Evolutionary conservation across 169 alveolate genomes (phyloP).

Genomic region (Besnoitia besnoiti): DNA sequence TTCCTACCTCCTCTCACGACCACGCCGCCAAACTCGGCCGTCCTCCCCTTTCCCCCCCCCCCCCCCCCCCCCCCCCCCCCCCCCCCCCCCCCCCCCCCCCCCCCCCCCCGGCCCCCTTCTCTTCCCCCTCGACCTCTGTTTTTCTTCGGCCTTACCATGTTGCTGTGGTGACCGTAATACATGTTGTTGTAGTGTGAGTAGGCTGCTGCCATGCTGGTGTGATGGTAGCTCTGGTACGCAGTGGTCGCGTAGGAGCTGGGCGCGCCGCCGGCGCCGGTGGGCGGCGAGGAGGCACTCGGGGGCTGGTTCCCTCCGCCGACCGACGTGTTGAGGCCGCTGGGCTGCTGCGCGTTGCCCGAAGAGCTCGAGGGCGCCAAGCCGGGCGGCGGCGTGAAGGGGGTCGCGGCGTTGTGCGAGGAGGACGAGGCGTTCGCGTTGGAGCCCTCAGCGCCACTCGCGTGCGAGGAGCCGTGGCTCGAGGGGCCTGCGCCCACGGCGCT

Average conservation of each 20-base stretch:
- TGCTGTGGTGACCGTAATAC: conserved; percentile 6
- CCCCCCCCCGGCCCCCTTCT: background rate
- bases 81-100: no score
- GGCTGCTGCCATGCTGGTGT: background rate
- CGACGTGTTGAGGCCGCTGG: background rate
- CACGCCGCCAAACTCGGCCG: no score
- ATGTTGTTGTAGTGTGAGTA: conserved; percentile 11
- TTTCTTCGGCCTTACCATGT: background rate
- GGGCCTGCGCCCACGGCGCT: background rate
- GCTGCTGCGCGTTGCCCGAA: background rate
- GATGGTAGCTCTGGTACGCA: background rate
- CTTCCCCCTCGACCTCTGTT: background rate
- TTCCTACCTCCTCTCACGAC: no score
- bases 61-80: no score
- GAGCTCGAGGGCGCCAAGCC: background rate
- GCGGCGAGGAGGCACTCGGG: background rate
- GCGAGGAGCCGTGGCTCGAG: background rate
- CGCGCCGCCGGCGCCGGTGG: background rate
- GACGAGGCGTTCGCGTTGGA: background rate
- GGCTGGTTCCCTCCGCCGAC: background rate
- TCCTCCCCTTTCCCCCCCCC: no score
- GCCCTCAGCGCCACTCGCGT: background rate
- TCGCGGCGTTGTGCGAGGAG: background rate
- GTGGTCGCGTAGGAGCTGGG: background rate
- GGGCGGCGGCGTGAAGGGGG: background rate